phyloP scores from a whole-genome alignment of 352 stramenopile species.

The Phytopythium mirpurense region DNA sequence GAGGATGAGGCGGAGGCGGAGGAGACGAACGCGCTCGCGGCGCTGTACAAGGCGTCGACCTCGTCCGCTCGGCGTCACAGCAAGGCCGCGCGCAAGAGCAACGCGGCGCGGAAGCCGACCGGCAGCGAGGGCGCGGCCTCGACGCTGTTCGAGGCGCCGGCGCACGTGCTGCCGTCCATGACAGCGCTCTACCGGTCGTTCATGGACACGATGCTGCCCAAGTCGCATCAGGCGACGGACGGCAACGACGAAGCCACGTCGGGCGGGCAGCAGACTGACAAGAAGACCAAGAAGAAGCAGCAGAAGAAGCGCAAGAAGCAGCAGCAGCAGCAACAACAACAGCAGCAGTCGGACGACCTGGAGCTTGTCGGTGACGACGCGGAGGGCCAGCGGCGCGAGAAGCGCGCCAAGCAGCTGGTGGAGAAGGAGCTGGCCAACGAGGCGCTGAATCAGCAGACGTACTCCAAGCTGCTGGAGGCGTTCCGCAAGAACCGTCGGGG shows the following conservation, averaged over 20 bases:
- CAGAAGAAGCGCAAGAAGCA: constrained; percentile 72
- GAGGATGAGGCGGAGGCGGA: constrained; percentile 16
- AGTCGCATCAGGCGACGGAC: constrained; percentile 28
- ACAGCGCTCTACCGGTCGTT: constrained; percentile 79
- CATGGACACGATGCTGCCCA: constrained; percentile 85
- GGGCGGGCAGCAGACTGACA: neutral
- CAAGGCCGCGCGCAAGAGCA: constrained; percentile 17
- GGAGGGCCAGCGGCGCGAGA: constrained; percentile 24
- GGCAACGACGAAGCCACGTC: constrained; percentile 1
- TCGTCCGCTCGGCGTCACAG: constrained; percentile 2
- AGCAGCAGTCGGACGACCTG: constrained; percentile 16
- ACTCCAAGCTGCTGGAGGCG: constrained; percentile 62
- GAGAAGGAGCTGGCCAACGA: constrained; percentile 62
- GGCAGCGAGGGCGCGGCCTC: constrained; percentile 14
- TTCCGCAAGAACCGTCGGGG: constrained; percentile 51
- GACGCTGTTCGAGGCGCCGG: constrained; percentile 67
- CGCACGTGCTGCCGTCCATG: constrained; percentile 81
- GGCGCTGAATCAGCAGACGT: constrained; percentile 55
- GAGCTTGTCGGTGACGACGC: constrained; percentile 11
- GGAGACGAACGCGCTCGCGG: constrained; percentile 35
- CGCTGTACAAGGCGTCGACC: constrained; percentile 36
- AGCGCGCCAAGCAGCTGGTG: constrained; percentile 58
- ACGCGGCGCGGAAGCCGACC: constrained; percentile 9
- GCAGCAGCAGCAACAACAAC: constrained; percentile 16
- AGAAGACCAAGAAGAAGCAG: constrained; percentile 34